Evolutionary conservation across 352 stramenopile genomes (phyloP), one percentile per base, ranked within the genome.

Genomic region (Phytophthora macrochlamydospora): DNA sequence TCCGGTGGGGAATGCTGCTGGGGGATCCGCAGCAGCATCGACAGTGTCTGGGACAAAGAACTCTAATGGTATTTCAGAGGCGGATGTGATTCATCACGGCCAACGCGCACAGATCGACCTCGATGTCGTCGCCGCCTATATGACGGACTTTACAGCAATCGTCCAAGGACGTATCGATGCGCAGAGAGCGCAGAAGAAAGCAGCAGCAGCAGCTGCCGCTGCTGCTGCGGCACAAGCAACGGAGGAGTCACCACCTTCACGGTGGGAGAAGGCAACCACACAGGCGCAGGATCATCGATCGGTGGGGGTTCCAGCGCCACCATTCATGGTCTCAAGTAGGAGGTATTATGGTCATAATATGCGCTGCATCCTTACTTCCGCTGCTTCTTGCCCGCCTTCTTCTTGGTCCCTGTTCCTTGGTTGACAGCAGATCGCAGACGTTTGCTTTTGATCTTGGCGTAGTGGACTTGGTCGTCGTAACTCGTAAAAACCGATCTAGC

Each of bases 401-500:
- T 54, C 33, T 67, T 74, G 51, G 6, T 78, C 7, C 7, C 43
- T 5, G 59, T 59, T 12, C 76, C 63, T 13, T 74, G 76, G 37
- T 79, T 75, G 6, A 98, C 85, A n/a, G 92, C 93, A 7, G 72
- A 85, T 31, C 82, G 83, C 31, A 98, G 75, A 8, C 94, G 81
- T 62, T 97, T 98, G 51, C 90, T 97, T 40, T 83, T 76, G 51
- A 96, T 93, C 59, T 97, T 90, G 2, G 96, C 97, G 67, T 99
- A 98, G 62, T 95, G 97, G 4, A 98, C 91, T 62, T 97, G 89
- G 73, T 99, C 96, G 51, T 99, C 87, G 72, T 99, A 99, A 24
- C 79, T 91, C 63, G 95, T 97, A 65, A 98, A 99, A 97, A 98
- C 8, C 89, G 88, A 67, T 99, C 97, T 37, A 99, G 90, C 12